Evolutionary conservation across 2,329 filamentous ascomycete species (phyloP), one percentile per base, ranked within the genome.

Genomic region (Aspergillus neotritici): DNA sequence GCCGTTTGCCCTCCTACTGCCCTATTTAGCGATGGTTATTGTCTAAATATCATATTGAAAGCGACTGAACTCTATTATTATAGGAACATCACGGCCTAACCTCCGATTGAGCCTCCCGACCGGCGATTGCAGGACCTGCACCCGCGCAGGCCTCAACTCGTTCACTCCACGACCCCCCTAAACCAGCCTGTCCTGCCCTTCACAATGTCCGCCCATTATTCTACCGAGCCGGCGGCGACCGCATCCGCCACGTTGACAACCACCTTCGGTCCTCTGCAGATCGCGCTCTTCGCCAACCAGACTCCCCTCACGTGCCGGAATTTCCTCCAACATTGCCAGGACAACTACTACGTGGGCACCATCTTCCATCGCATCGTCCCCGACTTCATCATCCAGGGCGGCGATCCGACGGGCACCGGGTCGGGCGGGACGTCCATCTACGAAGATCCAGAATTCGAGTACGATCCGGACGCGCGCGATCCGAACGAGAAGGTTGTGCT

Each of bases 231-330:
- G 40, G 88, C 91, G 61, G 88, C 93, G 35, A 96, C 91, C 45
- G 93, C 86, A 15, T 95, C 93, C 53, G 88, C 87, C 44, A 83
- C 96, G 53, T 76, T 98, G 33, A 84, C 94, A 67, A 98, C 93
- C 8, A 94, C 87, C 5, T 75, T 84, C 35, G 93, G 93, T 66
- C 90, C 95, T 60, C 78, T 98, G 45, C 83, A 86, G 31, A 79
- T 98, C 67, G 88, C 95, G 67, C 82, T 98, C 44, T 98, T 95
- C 74, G 90, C 90, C 13, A 93, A 93, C 62, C 93, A 98, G 68
- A 86, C 87, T 0, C 93, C 93, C 7, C 76, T 96, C 49, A 86
- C 93, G 17, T 89, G 84, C 62, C 88, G 91, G 55, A 97, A 96
- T 72, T 98, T 98, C 68, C 78, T 98, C 31, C 93, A 98, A 66